Evolutionary conservation across 2,329 filamentous ascomycete genomes (phyloP).

Genomic region (Fusarium paranaense): DNA sequence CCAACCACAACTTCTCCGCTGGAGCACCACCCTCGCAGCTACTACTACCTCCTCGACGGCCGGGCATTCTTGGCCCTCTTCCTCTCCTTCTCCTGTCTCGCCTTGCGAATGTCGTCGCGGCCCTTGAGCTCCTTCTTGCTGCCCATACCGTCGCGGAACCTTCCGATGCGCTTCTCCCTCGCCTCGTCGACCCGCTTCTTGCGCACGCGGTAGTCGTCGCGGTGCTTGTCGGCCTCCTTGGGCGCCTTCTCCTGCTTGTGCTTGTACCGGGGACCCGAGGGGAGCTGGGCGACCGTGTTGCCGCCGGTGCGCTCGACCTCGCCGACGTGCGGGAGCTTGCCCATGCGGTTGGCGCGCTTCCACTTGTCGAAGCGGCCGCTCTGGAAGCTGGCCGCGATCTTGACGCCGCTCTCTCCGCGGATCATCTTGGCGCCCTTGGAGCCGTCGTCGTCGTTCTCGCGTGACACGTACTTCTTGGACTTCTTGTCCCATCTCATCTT

Average conservation of each 20-base stretch:
- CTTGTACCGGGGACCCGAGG: conserved; percentile 71
- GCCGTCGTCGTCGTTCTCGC: conserved; percentile 94
- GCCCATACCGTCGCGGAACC: conserved; percentile 78
- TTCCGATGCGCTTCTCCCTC: conserved; percentile 83
- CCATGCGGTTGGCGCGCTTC: conserved; percentile 87
- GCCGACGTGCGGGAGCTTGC: conserved; percentile 82
- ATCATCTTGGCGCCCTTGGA: conserved; percentile 79
- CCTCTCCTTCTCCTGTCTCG: conserved; percentile 80
- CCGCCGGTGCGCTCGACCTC: conserved; percentile 73
- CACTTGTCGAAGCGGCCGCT: conserved; percentile 94
- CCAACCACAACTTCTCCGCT: not conserved
- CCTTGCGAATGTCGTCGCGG: conserved; percentile 86
- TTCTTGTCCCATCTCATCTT: conserved; percentile 98
- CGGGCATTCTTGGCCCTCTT: conserved; percentile 89
- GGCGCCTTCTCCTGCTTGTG: conserved; percentile 90
- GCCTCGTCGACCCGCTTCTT: conserved; percentile 92
- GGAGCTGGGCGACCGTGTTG: conserved; percentile 38
- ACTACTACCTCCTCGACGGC: conserved; percentile 71
- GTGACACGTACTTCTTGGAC: conserved; percentile 91
- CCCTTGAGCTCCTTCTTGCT: conserved; percentile 84
- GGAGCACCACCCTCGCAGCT: not conserved
- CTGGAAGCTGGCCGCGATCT: conserved; percentile 94
- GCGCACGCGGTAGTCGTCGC: conserved; percentile 89
- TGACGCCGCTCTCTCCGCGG: conserved; percentile 90
- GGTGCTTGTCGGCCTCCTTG: conserved; percentile 91